Conservation (phyloP, 495 filamentous ascomycete species). For the Aspergillus sclerotiicarbonarius region DNA sequence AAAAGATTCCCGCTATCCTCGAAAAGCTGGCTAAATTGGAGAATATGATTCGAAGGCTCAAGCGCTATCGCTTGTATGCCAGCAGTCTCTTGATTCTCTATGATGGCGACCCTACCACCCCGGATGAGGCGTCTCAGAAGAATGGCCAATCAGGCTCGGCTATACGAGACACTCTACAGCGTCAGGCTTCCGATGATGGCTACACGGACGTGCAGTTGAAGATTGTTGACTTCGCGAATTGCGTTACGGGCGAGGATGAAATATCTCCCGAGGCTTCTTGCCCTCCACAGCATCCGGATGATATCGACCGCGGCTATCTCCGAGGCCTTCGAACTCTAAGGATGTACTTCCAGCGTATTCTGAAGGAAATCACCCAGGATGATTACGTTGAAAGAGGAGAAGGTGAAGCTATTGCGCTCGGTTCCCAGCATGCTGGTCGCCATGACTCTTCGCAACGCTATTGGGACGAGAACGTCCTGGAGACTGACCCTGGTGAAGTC, state of each 20-base stretch:
- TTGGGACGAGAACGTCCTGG: conserved; percentile 45
- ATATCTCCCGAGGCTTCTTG: conserved; percentile 62
- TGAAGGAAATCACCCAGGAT: conserved; percentile 70
- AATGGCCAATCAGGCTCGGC: conserved; percentile 7
- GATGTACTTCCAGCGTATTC: conserved; percentile 84
- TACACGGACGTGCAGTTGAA: conserved; percentile 72
- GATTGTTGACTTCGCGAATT: conserved; percentile 98
- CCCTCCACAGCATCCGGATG: conserved; percentile 75
- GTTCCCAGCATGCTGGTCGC: conserved; percentile 28
- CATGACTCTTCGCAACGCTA: conserved; percentile 34
- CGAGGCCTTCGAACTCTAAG: conserved; percentile 76
- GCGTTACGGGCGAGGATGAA: conserved; percentile 81
- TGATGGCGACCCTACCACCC: conserved; percentile 62
- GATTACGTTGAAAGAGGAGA: conserved; percentile 50
- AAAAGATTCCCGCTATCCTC: conserved; percentile 83
- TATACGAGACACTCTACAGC: conserved; percentile 22
- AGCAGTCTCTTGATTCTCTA: conserved; percentile 93
- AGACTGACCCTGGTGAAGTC: conserved; percentile 46
- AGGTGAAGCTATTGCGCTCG: conserved; percentile 41
- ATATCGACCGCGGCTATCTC: conserved; percentile 86
- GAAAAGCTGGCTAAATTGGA: conserved; percentile 80
- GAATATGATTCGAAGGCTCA: conserved; percentile 71
- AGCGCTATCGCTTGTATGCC: conserved; percentile 92
- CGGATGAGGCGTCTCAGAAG: conserved; percentile 18
- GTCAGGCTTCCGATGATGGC: conserved; percentile 38